Evolutionary conservation across 2,329 filamentous ascomycete genomes (phyloP), one percentile per base, ranked within the genome.

Genomic region (Sarocladium kiliense): DNA sequence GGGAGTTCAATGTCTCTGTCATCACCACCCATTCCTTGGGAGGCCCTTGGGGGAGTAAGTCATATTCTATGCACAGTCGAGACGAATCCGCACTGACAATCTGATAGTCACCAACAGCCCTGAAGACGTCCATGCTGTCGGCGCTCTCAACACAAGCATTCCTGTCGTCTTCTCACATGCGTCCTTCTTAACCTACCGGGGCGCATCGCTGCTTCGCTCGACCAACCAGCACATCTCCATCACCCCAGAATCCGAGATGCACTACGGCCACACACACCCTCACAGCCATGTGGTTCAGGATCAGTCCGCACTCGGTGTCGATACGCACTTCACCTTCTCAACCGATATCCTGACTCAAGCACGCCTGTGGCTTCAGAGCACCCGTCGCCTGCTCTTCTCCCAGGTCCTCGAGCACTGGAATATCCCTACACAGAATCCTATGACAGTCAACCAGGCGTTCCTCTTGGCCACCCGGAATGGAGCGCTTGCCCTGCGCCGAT

Each of bases 201-300:
- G 75, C 12, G 68, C 68, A 0, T 54, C 64, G 1, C 68, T 80
- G 0, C 71, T 84, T 0, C 76, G 77, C 10, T 57, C 64, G 0
- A 72, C 72, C 1, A 77, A 83, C 64, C 74, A 82, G 53, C 77
- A 77, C 65, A 65, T 84, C 41, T 79, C 78, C 53, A 79, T 79
- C 56, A 84, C 81, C 0, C 78, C 80, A 1, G 81, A 85, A 61
- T 80, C 77, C 0, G 81, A 84, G 60, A 76, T 81, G 71, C 78
- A 81, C 63, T 83, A 77, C 63, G 80, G 81, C 18, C 78, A 81
- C 59, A 69, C 66, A 0, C 77, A 82, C 56, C 69, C 71, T 1
- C 62, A 65, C 36, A 70, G 67, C 19, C 69, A 76, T 53, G 62
- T 70, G 10, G 67, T 77, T 26, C 72, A 72, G 23, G 79, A 83